These are phyloP conservation scores for Globisporangium radiosum DNA, from an alignment of 352 stramenopile genomes.

Conservation along the genomic window DNA sequence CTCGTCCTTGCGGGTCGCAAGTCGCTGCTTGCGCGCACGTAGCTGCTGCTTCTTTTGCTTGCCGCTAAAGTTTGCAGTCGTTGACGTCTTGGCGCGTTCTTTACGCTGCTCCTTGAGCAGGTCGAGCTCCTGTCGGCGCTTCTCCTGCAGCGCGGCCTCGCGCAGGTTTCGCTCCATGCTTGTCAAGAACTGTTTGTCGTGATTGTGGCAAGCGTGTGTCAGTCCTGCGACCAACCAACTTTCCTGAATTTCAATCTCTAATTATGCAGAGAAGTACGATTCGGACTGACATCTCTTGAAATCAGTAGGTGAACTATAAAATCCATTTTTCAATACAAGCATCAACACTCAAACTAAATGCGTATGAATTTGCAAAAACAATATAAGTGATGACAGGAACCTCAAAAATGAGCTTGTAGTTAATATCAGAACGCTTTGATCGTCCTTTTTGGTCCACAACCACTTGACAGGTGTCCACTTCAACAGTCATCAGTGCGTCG, in stretches of 20 bases:
- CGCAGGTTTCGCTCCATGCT: slow-evolving; percentile 43
- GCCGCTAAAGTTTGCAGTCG: slow-evolving; percentile 64
- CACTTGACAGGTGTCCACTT: too few relatives aligned
- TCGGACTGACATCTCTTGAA: neutral
- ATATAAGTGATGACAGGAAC: neutral
- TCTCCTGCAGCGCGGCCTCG: slow-evolving; percentile 60
- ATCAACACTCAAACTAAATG: neutral
- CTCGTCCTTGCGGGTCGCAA: slow-evolving; percentile 58
- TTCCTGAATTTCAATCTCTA: neutral
- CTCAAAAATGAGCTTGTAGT: neutral
- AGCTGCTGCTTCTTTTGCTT: slow-evolving; percentile 87
- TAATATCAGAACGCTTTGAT: neutral
- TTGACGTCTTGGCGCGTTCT: slow-evolving; percentile 54
- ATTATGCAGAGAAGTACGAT: neutral
- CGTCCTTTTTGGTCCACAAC: too few relatives aligned
- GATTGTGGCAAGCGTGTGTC: neutral
- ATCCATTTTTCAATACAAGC: neutral
- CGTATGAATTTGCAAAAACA: neutral
- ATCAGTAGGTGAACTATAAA: neutral
- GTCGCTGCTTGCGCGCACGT: slow-evolving; percentile 71
- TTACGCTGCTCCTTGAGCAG: slow-evolving; percentile 75
- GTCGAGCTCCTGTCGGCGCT: slow-evolving; percentile 69
- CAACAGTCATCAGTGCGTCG: too few relatives aligned
- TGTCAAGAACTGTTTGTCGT: neutral
- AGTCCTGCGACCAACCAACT: neutral